phyloP scores from a whole-genome alignment of 495 filamentous ascomycete genomes.

The Copromyces sp. region DNA sequence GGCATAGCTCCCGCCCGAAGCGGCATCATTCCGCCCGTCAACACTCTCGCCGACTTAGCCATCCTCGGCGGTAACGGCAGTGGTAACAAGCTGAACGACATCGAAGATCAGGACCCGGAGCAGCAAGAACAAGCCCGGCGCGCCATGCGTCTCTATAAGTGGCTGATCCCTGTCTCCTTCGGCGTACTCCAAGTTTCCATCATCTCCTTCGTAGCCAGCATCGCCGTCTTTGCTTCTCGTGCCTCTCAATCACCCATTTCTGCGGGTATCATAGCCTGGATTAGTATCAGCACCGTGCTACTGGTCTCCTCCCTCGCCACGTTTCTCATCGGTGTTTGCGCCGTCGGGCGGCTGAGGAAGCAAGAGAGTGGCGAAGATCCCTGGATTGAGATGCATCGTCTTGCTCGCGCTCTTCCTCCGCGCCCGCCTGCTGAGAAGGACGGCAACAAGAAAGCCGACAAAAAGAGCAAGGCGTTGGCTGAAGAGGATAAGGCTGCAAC shows the following conservation, averaged over 20 bases:
- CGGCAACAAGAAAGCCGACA: background rate
- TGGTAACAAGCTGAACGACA: background rate
- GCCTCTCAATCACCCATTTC: conserved; percentile 4
- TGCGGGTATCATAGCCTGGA: background rate
- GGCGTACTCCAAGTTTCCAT: conserved; percentile 7
- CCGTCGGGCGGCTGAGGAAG: background rate
- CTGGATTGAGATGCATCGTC: conserved; percentile 17
- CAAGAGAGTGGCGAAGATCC: background rate
- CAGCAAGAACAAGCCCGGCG: background rate
- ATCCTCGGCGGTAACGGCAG: background rate
- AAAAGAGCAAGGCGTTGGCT: background rate
- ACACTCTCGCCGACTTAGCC: background rate
- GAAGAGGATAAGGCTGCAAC: conserved; percentile 1
- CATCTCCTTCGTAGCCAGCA: conserved; percentile 7
- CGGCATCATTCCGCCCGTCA: background rate
- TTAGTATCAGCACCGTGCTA: conserved; percentile 4
- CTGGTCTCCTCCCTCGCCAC: background rate
- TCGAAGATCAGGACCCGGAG: background rate
- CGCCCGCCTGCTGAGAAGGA: background rate
- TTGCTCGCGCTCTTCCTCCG: conserved; percentile 4
- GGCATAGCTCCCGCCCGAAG: background rate
- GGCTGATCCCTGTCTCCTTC: background rate
- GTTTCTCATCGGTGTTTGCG: background rate
- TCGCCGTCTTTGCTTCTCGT: conserved; percentile 4
- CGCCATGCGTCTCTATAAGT: background rate